Evolutionary conservation across 2,329 filamentous ascomycete species (phyloP).

Genomic region (Aspergillus sp.): DNA sequence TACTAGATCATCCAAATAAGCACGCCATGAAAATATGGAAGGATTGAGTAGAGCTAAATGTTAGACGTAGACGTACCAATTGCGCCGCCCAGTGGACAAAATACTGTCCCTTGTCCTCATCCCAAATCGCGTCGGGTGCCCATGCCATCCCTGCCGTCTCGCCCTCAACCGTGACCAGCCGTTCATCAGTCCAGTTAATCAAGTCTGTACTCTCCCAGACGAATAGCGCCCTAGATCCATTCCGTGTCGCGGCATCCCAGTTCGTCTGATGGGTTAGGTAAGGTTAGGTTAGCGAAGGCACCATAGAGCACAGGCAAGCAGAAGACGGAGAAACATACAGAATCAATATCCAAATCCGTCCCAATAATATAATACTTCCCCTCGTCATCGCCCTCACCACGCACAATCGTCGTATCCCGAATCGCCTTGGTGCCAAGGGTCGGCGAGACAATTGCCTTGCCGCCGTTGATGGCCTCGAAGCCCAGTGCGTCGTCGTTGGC

Average conservation of each 20-base stretch:
- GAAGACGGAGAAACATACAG: not conserved
- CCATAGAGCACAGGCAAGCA: no score
- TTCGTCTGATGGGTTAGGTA: not conserved
- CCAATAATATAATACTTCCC: slow-evolving; percentile 19
- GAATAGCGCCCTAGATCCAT: slow-evolving; percentile 14
- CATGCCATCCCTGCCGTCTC: slow-evolving; percentile 16
- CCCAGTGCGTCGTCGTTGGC: slow-evolving; percentile 10
- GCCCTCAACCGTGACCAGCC: slow-evolving; percentile 14
- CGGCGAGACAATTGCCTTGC: slow-evolving; percentile 11
- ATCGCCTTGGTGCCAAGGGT: slow-evolving; percentile 17
- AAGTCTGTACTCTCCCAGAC: slow-evolving; percentile 18
- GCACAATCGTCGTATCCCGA: slow-evolving; percentile 14
- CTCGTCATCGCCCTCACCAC: slow-evolving; percentile 5
- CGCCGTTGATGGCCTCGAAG: slow-evolving; percentile 7
- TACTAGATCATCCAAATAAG: slow-evolving; percentile 4
- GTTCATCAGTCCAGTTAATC: slow-evolving; percentile 12
- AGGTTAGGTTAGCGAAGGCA: not conserved
- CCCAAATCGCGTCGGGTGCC: slow-evolving; percentile 19
- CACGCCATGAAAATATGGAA: no score
- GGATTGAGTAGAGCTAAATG: no score
- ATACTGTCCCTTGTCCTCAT: slow-evolving; percentile 13
- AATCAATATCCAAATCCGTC: slow-evolving; percentile 16
- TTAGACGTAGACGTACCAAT: not conserved
- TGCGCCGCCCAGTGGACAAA: slow-evolving; percentile 18
- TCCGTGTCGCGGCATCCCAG: slow-evolving; percentile 12